Evolutionary conservation across 2,329 filamentous ascomycete genomes (phyloP), one percentile per base, ranked within the genome.

Genomic region (Fusarium xylarioides): DNA sequence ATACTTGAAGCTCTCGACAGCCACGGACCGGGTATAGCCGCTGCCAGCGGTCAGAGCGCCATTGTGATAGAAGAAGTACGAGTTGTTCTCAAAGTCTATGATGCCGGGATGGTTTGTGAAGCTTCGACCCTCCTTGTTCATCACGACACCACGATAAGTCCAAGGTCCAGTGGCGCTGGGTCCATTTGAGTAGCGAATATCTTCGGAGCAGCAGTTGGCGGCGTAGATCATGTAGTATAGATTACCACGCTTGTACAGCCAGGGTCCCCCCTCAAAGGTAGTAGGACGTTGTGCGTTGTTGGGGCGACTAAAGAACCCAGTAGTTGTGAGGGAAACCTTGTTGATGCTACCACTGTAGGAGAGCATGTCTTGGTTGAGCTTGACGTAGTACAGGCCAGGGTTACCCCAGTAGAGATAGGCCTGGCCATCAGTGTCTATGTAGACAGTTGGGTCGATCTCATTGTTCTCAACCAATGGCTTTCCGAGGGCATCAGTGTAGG

Each of bases 191-290:
- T 67, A 67, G 11, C 64, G 64, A 0, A 67, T 67, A 10, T 67
- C 64, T 26, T 67, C 64, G 1, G 62, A 67, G 7, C 64, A 67
- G 5, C 64, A 67, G 65, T 83, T 83, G 8, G 79, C 82, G 3
- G 82, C 81, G 49, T 82, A 83, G 10, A 83, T 72, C 77, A 83
- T 79, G 71, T 83, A 83, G 70, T 83, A 83, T 1, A 81, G 82
- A 9, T 62, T 62, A 4, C 74, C 75, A 2, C 79, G 77, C 73
- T 81, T 82, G 62, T 81, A 81, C 12, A 84, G 66, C 82, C 82
- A 84, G 0, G 82, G 79, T 0, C 81, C 82, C 57, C 83, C 82
- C 53, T 83, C 83, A 60, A 79, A 83, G 1, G 80, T 73, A 12
- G 81, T 84, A 28, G 28, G 34, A 3, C 64, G 64, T 2, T 67